phyloP scores from a whole-genome alignment of 1,284 basidiomycete species.

The Singerocomus inundabilis region DNA sequence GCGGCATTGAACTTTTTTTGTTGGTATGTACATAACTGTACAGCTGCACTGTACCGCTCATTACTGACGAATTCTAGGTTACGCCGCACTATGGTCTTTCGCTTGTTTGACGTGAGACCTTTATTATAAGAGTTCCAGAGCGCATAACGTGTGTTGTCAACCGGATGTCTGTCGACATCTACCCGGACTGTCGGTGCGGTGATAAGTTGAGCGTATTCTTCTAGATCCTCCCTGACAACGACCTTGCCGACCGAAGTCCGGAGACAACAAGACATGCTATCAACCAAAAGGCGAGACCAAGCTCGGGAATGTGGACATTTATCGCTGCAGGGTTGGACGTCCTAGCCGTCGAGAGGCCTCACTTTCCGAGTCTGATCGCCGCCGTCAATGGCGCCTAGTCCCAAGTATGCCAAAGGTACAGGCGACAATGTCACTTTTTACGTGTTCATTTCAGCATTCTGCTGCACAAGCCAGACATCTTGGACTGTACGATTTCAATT shows the following conservation, averaged over 20 bases:
- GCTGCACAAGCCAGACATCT: background rate
- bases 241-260: constrained; percentile 64
- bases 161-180: background rate
- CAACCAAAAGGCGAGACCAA: constrained; percentile 58
- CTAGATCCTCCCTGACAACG: constrained; percentile 55
- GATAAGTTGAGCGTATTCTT: constrained; percentile 69
- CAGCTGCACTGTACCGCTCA: no score
- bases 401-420: background rate
- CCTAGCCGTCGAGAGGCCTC: constrained; percentile 54
- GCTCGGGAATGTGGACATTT: constrained; percentile 67
- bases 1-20: constrained; percentile 69
- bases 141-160: background rate
- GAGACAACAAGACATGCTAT: constrained; percentile 17
- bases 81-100: constrained; percentile 66
- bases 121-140: constrained; percentile 59
- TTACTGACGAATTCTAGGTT: constrained; percentile 72
- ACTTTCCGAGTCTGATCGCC: constrained; percentile 39
- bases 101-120: constrained; percentile 63
- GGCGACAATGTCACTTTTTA: background rate
- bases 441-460: background rate
- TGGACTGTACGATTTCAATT: constrained; percentile 17
- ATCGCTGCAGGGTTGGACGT: constrained; percentile 79
- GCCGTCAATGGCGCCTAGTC: constrained; percentile 9
- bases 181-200: background rate
- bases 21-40: constrained; percentile 77